Evolutionary conservation across 352 stramenopile genomes (phyloP), one percentile per base, ranked within the genome.

Genomic region (Aphanomyces cochlioides): DNA sequence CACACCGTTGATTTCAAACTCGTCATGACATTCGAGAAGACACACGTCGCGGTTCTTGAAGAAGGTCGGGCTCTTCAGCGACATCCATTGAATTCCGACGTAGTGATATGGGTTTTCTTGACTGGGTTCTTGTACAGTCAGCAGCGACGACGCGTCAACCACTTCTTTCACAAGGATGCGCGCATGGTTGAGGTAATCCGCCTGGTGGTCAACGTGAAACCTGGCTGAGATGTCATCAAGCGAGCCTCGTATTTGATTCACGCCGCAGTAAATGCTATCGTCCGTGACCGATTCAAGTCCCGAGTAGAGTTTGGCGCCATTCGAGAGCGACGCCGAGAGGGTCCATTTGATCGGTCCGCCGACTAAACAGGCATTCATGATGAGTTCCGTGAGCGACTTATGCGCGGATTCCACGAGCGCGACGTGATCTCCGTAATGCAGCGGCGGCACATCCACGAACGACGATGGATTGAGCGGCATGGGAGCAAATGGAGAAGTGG

Each of bases 21-120:
- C 56, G 28, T 63, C 56, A 28, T 63, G 56, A 38, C 19, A 21
- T 63, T 63, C 56, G 28, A 63, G 28, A 38, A 40, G 38, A 37
- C 21, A 40, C 34, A 63, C 38, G 28, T 63, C 56, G 36, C 56
- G 56, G 3, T 37, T 8, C 19, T 37, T 17, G 28, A 40, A 37
- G 36, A 63, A 37, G 10, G 56, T 47, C 28, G 56, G 15, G 6
- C 8, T 7, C 17, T 39, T 15, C 19, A 40, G n/a, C 28, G 56
- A 21, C 3, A 41, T 6, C 56, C 56, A 63, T 34, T 63, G 56
- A 8, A 63, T 40, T 3, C 56, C 56, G 7, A 63, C 56, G 21
- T 63, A 63, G 36, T 63, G 56, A 37, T 37, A 41, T 15, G 56
- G 56, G 36, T 37, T 37, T 34, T 37, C 5, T 13, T 17, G n/a